Evolutionary conservation across 225 moss, liverwort and hornwort species (phyloP).

Genomic region (Sphagnum tenellum): DNA sequence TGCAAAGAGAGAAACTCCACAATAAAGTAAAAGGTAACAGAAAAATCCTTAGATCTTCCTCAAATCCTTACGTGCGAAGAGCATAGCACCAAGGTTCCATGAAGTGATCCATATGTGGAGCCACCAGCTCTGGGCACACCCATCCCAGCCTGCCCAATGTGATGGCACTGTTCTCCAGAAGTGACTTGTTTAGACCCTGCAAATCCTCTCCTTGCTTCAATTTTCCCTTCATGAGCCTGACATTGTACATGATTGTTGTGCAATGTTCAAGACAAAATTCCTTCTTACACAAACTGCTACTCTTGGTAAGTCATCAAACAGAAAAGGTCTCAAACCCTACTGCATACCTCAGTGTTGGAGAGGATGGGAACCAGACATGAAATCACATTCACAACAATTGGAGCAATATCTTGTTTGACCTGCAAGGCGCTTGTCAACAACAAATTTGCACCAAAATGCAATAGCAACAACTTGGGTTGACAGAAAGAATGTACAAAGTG

Average conservation of each 20-base stretch:
- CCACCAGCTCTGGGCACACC: constrained; percentile 99
- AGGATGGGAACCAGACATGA: constrained; percentile 93
- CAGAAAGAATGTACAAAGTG: too few species aligned
- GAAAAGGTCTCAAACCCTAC: background rate
- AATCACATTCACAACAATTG: constrained; percentile 89
- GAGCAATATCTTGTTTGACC: constrained; percentile 92
- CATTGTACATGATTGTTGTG: too few species aligned
- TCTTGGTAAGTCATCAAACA: too few species aligned
- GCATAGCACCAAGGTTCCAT: constrained; percentile 95
- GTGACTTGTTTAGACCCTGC: constrained; percentile 98
- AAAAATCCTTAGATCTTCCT: too few species aligned
- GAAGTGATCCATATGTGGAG: constrained; percentile 99
- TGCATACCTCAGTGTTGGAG: constrained; percentile 70
- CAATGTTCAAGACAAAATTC: too few species aligned
- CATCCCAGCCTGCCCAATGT: constrained; percentile 96
- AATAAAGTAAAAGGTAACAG: too few species aligned
- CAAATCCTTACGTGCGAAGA: constrained; percentile 79
- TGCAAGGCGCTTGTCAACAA: constrained; percentile 14
- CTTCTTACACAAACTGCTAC: too few species aligned
- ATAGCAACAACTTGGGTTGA: too few species aligned
- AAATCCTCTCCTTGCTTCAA: background rate
- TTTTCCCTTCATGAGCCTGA: too few species aligned
- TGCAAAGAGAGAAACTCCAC: too few species aligned
- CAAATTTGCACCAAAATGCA: too few species aligned
- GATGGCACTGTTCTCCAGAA: constrained; percentile 98